A percentile compares a stretch with the other conserved stretches of the same genome.
Evolutionary conservation across 371 early-diverging fungal species (phyloP).

Genomic region (Quaeritorhiza haematococci): DNA sequence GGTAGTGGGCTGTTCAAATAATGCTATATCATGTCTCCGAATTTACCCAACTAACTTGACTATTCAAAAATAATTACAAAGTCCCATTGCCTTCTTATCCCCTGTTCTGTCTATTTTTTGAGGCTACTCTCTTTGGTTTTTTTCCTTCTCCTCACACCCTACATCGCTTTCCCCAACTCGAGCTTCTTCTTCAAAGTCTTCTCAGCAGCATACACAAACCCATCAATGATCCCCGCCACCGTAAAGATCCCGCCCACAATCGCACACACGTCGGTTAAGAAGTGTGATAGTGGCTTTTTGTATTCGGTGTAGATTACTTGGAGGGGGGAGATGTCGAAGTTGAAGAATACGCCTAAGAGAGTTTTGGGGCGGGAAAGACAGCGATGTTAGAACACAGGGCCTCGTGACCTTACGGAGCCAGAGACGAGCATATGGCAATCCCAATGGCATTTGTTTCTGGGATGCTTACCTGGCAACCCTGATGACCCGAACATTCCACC

Average conservation of each 20-base stretch:
- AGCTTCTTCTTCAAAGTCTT: constrained; percentile 72
- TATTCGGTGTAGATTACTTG: constrained; percentile 80
- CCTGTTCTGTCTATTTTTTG: too few species aligned
- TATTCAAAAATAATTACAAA: too few species aligned
- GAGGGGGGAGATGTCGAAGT: constrained; percentile 96
- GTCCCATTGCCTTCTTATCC: too few species aligned
- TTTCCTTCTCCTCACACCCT: too few species aligned
- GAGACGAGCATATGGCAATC: neutral
- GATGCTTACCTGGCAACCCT: constrained; percentile 55
- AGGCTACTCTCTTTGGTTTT: too few species aligned
- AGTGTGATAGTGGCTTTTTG: constrained; percentile 75
- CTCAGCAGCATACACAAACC: constrained; percentile 82
- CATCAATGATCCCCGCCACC: constrained; percentile 89
- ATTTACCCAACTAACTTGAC: too few species aligned
- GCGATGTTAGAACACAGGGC: too few species aligned
- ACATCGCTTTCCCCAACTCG: constrained; percentile 73
- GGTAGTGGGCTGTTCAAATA: too few species aligned
- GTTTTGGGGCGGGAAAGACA: neutral
- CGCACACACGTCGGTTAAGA: constrained; percentile 86
- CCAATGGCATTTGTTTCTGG: too few species aligned
- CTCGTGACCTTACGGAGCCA: too few species aligned
- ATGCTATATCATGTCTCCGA: too few species aligned
- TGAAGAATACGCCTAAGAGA: constrained; percentile 78
- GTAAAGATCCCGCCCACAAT: constrained; percentile 94
- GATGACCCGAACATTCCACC: too few species aligned